phyloP scores from a whole-genome alignment of 2,329 filamentous ascomycete genomes.

The Sordariomycetes sp. region DNA sequence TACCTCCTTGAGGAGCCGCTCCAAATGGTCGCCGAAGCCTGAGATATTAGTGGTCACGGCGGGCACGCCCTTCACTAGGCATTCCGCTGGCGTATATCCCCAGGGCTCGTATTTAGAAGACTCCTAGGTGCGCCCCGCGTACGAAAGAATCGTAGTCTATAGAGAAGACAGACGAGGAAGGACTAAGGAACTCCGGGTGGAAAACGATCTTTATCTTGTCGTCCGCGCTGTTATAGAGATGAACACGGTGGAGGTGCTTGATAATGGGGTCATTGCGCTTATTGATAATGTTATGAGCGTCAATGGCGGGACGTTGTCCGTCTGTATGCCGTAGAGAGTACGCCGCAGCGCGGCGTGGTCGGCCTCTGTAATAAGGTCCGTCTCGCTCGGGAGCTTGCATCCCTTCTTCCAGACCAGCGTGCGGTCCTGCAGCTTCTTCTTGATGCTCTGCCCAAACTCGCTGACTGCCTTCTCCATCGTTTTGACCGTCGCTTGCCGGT shows the following conservation, averaged over 20 bases:
- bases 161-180: slow-evolving; percentile 86
- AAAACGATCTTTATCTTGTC: slow-evolving; percentile 97
- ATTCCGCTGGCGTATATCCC: slow-evolving; percentile 97
- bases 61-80: slow-evolving; percentile 97
- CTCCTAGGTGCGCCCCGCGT: slow-evolving; percentile 86
- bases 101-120: slow-evolving; percentile 99
- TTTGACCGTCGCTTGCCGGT: slow-evolving; percentile 96
- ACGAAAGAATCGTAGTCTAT: slow-evolving; percentile 99
- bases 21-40: slow-evolving; percentile 98
- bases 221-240: slow-evolving; percentile 91
- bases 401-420: slow-evolving; percentile 94
- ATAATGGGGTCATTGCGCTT: slow-evolving; percentile 87
- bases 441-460: slow-evolving; percentile 84
- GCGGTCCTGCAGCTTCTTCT: slow-evolving; percentile 87
- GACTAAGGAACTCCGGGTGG: slow-evolving; percentile 96
- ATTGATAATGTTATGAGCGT: slow-evolving; percentile 97
- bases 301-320: slow-evolving; percentile 79
- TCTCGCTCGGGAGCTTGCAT: slow-evolving; percentile 87
- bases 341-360: slow-evolving; percentile 88
- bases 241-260: slow-evolving; percentile 89
- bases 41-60: slow-evolving; percentile 97
- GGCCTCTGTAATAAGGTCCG: slow-evolving; percentile 83
- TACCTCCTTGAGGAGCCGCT: slow-evolving; percentile 86
- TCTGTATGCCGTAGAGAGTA: slow-evolving; percentile 93
- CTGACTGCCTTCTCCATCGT: slow-evolving; percentile 87